Percentiles rank a stretch among this genome's conserved stretches.
These are phyloP conservation scores for Starmerella apicola DNA, from an alignment of 805 yeast species.

Conservation along the genomic window DNA sequence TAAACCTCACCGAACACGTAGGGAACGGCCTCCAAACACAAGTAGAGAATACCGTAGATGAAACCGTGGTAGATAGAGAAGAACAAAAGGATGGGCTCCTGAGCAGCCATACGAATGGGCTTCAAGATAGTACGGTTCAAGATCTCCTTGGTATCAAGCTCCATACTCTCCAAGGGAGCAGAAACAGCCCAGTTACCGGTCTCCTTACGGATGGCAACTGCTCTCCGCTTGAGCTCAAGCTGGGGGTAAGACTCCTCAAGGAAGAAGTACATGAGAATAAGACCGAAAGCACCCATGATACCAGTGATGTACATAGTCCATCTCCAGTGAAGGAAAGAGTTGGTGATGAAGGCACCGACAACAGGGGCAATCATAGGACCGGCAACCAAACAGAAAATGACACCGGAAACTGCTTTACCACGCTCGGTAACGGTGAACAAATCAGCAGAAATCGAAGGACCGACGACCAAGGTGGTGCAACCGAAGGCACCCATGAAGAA, in stretches of 20 bases:
- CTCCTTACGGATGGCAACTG: conserved; percentile 53
- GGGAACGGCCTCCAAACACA: conserved; percentile 66
- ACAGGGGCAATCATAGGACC: conserved; percentile 39
- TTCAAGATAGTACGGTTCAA: conserved; percentile 50
- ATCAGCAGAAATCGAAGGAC: conserved; percentile 52
- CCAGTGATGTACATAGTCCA: conserved; percentile 44
- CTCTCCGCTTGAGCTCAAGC: conserved; percentile 49
- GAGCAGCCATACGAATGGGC: conserved; percentile 53
- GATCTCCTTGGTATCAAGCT: conserved; percentile 45
- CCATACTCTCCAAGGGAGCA: conserved; percentile 75
- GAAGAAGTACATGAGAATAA: conserved; percentile 30
- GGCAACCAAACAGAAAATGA: conserved; percentile 36
- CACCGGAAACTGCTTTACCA: conserved; percentile 43
- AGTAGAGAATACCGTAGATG: conserved; percentile 66
- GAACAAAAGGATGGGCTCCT: conserved; percentile 62
- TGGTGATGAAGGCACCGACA: conserved; percentile 32
- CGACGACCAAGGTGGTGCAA: conserved; percentile 46
- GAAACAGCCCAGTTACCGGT: conserved; percentile 74
- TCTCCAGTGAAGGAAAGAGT: conserved; percentile 38
- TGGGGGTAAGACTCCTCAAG: conserved; percentile 31
- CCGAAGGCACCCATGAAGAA: conserved; percentile 50
- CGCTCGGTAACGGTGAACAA: conserved; percentile 38
- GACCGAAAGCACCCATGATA: conserved; percentile 29
- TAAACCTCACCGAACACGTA: conserved; percentile 54
- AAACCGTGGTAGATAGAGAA: conserved; percentile 63